Conservation (phyloP, 768 basidiomycete genomes). For the Tricholoma sp. region DNA sequence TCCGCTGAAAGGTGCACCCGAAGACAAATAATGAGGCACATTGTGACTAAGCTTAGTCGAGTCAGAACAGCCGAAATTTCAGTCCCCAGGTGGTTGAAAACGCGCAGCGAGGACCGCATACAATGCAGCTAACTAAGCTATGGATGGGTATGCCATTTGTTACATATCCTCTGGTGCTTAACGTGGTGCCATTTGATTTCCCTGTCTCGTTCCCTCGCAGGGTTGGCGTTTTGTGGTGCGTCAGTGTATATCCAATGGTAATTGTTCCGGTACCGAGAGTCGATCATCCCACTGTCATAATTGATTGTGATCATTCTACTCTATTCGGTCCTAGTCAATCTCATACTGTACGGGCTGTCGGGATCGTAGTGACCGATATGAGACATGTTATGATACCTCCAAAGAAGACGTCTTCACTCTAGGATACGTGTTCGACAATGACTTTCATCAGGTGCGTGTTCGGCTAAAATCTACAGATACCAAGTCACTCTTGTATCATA, state of each 20-base stretch:
- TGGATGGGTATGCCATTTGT: constrained; percentile 20
- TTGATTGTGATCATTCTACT: constrained; percentile 29
- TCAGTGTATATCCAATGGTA: constrained; percentile 23
- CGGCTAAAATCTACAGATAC: not conserved
- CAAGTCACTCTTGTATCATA: not conserved
- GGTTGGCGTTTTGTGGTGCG: constrained; percentile 30
- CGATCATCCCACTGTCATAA: constrained; percentile 29
- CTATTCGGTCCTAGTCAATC: constrained; percentile 14
- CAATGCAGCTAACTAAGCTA: no score
- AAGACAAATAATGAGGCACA: no score
- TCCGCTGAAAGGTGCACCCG: no score
- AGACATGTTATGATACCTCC: constrained; percentile 4
- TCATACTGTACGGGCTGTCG: not conserved
- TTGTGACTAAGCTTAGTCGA: no score
- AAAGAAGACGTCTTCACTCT: constrained; percentile 9
- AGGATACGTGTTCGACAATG: constrained; percentile 6
- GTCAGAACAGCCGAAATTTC: no score
- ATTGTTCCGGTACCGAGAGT: constrained; percentile 24
- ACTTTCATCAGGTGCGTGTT: constrained; percentile 17
- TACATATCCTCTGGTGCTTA: not conserved
- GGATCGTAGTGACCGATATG: constrained; percentile 1
- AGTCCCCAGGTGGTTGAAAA: no score
- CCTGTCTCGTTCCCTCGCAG: constrained; percentile 21
- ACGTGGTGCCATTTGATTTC: constrained; percentile 11
- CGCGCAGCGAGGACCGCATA: no score